Base-by-base conservation (phyloP, 495 filamentous ascomycete genomes). In the Hyphodiscus hymeniophilus region DNA sequence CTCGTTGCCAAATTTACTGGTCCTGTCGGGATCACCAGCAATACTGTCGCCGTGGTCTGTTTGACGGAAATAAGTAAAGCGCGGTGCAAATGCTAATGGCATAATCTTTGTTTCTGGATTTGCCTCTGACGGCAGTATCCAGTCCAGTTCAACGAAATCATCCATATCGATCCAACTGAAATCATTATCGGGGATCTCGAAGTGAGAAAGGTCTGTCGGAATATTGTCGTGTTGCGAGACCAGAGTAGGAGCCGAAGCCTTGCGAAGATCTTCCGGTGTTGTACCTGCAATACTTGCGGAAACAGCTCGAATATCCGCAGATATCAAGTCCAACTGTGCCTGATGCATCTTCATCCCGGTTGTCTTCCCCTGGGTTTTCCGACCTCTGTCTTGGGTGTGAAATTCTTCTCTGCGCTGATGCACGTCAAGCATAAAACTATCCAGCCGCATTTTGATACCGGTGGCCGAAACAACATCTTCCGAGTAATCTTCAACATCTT, bases 141-240 rank as follows among this genome's bases (percentile, higher is more conserved):
- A 96, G 60, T 95, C 92, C 8, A 97, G 72, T 63, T 98, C 92
- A 21, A 97, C 88, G 67, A 97, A 97, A 61, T 98, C 92, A 65
- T 98, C 92, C 89, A 97, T 96, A 61, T 98, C 92, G 58, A 97
- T 84, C 92, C 92, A 98, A 44, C 80, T 82, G 55, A 87, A 78
- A 62, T 98, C 92, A 31, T 90, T 87, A 59, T 98, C 92, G 0
- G 89, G 89, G 47, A 98, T 95, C 0, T 80, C 89, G 61, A 97
- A 97, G 23, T 84, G 80, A 15, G 90, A 94, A 36, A 95, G 71
- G 64, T 97, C 89, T 6, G 63, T 63, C 28, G 58, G 54, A 22
- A 71, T 69, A 3, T 63, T 63, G 7, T 74, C 72, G 24, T 73
- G 66, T 36, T 76, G 70, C 1, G 68, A 65, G 30, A 72, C 59